Evolutionary conservation across 495 filamentous ascomycete species (phyloP).

Genomic region (Cryomyces minteri): DNA sequence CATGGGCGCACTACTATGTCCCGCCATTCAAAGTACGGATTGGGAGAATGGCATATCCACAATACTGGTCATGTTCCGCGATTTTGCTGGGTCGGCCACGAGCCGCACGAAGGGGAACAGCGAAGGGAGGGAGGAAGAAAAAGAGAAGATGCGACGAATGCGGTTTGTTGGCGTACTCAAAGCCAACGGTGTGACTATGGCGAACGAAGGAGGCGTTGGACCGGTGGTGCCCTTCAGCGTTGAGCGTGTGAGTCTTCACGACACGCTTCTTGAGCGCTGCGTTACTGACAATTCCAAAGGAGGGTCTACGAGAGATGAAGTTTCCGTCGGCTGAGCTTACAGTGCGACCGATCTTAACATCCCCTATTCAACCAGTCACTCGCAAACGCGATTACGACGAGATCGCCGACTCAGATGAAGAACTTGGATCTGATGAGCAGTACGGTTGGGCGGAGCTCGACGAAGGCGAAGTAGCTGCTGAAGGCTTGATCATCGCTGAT

Average conservation of each 20-base stretch:
- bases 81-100: slow-evolving; percentile 25
- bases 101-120: background rate
- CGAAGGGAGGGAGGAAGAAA: slow-evolving; percentile 1
- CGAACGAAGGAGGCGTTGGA: slow-evolving; percentile 11
- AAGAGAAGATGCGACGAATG: slow-evolving; percentile 12
- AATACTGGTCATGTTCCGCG: slow-evolving; percentile 51
- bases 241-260: slow-evolving; percentile 9
- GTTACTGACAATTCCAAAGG: slow-evolving; percentile 5
- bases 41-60: slow-evolving; percentile 56
- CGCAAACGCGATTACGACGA: slow-evolving; percentile 10
- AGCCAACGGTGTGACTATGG: slow-evolving; percentile 12
- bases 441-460: slow-evolving; percentile 13
- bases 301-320: background rate
- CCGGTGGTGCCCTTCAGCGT: slow-evolving; percentile 14
- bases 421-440: slow-evolving; percentile 9
- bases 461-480: slow-evolving; percentile 7
- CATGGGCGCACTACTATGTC: slow-evolving; percentile 41
- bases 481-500: background rate
- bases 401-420: slow-evolving; percentile 14
- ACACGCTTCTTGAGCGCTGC: background rate
- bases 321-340: background rate
- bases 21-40: slow-evolving; percentile 41
- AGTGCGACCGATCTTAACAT: background rate
- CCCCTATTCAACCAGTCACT: background rate
- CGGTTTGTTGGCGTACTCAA: slow-evolving; percentile 18